Base-by-base conservation (phyloP, 2,329 filamentous ascomycete genomes). In the Neofusicoccum laricinum region DNA sequence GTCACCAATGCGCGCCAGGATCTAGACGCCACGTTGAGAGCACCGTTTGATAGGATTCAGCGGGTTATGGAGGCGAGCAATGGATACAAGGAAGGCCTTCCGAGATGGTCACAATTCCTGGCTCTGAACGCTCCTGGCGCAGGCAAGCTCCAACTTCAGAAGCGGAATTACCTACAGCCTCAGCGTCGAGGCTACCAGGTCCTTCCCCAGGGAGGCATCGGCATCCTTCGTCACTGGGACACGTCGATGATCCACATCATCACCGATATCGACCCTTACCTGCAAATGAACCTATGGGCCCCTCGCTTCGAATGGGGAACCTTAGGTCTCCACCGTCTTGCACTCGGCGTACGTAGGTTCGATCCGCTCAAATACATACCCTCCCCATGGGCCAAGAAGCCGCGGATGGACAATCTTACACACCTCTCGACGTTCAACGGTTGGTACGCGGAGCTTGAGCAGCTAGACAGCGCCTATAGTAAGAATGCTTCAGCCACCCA, bases 61-160 rank as follows among this genome's bases (percentile, higher is more conserved):
- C n/a, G 17, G 4, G 6, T 21, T 15, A 11, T 34, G 14, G 19
- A 45, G 21, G 38, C 21, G 15, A 12, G 7, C 53, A 45, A 12
- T 17, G 21, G 38, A 10, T 45, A 45, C 40, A 7, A 32, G 4
- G 25, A 53, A 4, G 38, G 25, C 2, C n/a, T 53, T 2, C 38
- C 61, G 10, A 48, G 48, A 10, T 63, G 61, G 61, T 40, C 17
- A 14, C 61, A 38, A 43, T 63, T 53, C 10, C 38, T 63, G 5
- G 36, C 7, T 5, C 21, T 34, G 15, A 30, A 63, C 8, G 46
- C 59, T 4, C 25, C 36, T 5, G 14, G 36, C 11, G 36, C 14
- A 38, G 17, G 21, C 5, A 12, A 21, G n/a, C 50, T 55, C 2
- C 50, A 40, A 15, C 14, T 38, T 15, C 36, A 38, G 36, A 11